A percentile compares a stretch with the other conserved stretches of the same genome.
Conservation (phyloP, 2,329 filamentous ascomycete species). For the Epichloe festucae region DNA sequence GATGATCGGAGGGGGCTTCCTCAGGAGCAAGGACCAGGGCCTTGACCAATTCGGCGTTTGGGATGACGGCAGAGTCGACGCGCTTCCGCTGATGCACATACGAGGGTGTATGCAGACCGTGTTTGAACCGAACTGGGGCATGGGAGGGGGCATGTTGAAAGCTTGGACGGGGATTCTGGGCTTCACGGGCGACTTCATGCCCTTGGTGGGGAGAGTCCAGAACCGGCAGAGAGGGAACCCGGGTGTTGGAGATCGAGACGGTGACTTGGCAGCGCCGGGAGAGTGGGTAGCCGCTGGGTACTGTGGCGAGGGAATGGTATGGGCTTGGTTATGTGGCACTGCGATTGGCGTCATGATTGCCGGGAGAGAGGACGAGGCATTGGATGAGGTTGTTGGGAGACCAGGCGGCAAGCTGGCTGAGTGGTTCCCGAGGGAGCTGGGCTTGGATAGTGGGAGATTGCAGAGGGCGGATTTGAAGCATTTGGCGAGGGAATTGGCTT, state of each 20-base stretch:
- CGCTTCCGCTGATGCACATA: constrained; percentile 25
- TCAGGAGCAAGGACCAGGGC: constrained; percentile 27
- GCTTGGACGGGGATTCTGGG: constrained; percentile 39
- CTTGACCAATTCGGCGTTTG: constrained; percentile 32
- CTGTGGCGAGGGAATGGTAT: constrained; percentile 39
- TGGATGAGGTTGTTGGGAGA: constrained; percentile 19
- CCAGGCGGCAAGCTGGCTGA: constrained; percentile 22
- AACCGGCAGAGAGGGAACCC: constrained; percentile 8
- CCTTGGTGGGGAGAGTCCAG: constrained; percentile 35
- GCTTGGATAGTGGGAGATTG: constrained; percentile 20
- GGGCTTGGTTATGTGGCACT: constrained; percentile 37
- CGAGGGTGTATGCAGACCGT: constrained; percentile 28
- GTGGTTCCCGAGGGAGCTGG: constrained; percentile 28
- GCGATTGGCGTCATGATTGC: constrained; percentile 34
- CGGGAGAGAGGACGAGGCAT: constrained; percentile 20
- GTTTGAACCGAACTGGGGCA: constrained; percentile 26
- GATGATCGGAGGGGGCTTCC: constrained; percentile 44
- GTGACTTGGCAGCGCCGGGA: constrained; percentile 11
- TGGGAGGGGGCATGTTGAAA: constrained; percentile 20
- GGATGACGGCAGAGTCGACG: constrained; percentile 30
- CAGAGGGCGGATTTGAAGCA: constrained; percentile 23
- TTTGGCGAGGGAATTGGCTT: neutral
- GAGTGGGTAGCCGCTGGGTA: constrained; percentile 42
- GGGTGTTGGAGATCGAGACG: neutral
- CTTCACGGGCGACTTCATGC: constrained; percentile 33